Conservation (phyloP, 495 filamentous ascomycete genomes). For the Aspergillus nanangensis region DNA sequence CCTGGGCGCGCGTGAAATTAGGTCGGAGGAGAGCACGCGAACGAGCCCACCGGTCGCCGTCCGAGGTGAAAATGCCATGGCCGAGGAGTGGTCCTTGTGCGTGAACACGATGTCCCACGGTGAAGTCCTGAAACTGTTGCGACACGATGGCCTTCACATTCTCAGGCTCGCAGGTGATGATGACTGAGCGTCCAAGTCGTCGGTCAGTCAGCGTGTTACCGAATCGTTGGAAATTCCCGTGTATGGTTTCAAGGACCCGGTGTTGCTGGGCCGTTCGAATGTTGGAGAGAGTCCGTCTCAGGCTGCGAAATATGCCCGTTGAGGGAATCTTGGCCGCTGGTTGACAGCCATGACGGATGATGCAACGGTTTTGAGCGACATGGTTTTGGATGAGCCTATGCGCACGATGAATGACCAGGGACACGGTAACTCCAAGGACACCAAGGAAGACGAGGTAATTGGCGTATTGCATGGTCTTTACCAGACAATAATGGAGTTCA, state of each 20-base stretch:
- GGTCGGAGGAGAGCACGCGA: constrained; percentile 45
- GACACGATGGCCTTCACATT: constrained; percentile 37
- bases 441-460: too few relatives aligned
- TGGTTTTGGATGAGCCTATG: too few relatives aligned
- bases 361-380: too few relatives aligned
- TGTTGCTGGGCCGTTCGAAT: constrained; percentile 13
- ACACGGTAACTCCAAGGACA: too few relatives aligned
- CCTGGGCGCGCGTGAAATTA: constrained; percentile 35
- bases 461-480: too few relatives aligned
- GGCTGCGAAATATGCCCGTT: too few relatives aligned
- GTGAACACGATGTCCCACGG: constrained; percentile 9
- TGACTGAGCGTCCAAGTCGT: constrained; percentile 8
- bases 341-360: too few relatives aligned
- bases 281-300: too few relatives aligned
- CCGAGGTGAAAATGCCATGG: constrained; percentile 42
- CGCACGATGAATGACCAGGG: too few relatives aligned
- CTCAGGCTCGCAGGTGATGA: constrained; percentile 23
- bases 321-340: too few relatives aligned
- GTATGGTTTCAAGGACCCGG: constrained; percentile 9
- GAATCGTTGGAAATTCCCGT: constrained; percentile 2
- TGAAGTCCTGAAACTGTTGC: constrained; percentile 30
- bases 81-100: constrained; percentile 35
- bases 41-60: constrained; percentile 27
- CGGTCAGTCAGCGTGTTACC: constrained; percentile 11
- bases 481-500: too few relatives aligned